phyloP scores from a whole-genome alignment of 257 asterid species.

The Penstemon barbatus region DNA sequence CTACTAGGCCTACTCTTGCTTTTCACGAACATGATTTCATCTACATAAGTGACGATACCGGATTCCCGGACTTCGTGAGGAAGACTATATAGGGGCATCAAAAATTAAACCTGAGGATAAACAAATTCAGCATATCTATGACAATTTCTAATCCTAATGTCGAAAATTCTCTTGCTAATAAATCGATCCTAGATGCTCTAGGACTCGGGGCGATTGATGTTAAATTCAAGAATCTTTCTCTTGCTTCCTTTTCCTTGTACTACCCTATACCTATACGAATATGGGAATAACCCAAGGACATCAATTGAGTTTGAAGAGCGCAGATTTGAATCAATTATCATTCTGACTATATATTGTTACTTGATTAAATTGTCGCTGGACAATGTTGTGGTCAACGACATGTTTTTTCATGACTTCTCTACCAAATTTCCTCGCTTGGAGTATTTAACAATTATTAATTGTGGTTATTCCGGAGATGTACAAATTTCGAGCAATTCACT shows the following conservation, averaged over 20 bases:
- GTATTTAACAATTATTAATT: too few relatives aligned
- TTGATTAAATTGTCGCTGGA: too few relatives aligned
- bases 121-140: slow-evolving; percentile 12
- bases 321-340: too few relatives aligned
- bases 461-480: too few relatives aligned
- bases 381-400: too few relatives aligned
- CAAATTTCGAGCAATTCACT: too few relatives aligned
- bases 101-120: slow-evolving; percentile 7
- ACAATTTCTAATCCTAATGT: neutral
- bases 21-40: neutral
- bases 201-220: slow-evolving; percentile 14
- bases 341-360: too few relatives aligned
- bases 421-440: too few relatives aligned
- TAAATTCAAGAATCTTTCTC: neutral
- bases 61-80: neutral
- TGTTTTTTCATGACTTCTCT: too few relatives aligned
- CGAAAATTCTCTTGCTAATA: neutral
- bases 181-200: slow-evolving; percentile 13
- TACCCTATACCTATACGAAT: neutral
- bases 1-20: slow-evolving; percentile 18
- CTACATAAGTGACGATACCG: neutral
- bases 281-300: too few relatives aligned
- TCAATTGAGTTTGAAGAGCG: too few relatives aligned
- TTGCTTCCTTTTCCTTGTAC: neutral
- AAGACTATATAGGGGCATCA: slow-evolving; percentile 22